A percentile compares a stretch with the other conserved stretches of the same genome.
Conservation (phyloP, 805 yeast species). For the Phaffomyces thermotolerans region DNA sequence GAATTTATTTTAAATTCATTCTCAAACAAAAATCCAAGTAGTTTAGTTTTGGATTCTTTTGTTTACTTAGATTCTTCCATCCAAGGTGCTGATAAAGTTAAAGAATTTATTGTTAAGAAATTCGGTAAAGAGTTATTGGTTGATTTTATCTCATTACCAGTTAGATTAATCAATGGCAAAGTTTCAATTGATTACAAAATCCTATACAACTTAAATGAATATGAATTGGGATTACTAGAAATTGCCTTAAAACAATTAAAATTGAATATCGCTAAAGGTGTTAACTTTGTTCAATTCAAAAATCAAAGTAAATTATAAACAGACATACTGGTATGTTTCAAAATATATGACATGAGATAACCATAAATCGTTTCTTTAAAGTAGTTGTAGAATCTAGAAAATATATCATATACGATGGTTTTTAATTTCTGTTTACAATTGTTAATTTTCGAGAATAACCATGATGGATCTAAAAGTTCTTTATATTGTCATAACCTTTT, state of each 20-base stretch:
- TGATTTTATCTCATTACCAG: slow-evolving; percentile 57
- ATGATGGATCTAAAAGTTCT: too few relatives aligned
- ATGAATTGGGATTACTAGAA: slow-evolving; percentile 49
- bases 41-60: slow-evolving; percentile 41
- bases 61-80: slow-evolving; percentile 38
- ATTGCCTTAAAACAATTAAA: slow-evolving; percentile 50
- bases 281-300: slow-evolving; percentile 32
- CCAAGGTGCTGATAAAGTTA: slow-evolving; percentile 19
- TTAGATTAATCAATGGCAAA: slow-evolving; percentile 50
- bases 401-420: too few relatives aligned
- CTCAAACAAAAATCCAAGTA: slow-evolving; percentile 9
- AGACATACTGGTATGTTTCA: neutral
- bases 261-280: slow-evolving; percentile 54
- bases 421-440: too few relatives aligned
- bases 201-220: slow-evolving; percentile 39
- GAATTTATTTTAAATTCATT: slow-evolving; percentile 24
- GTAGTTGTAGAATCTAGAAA: too few relatives aligned
- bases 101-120: slow-evolving; percentile 15
- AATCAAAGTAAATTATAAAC: slow-evolving; percentile 18
- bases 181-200: slow-evolving; percentile 47
- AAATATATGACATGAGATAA: neutral
- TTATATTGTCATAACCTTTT: too few relatives aligned
- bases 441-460: too few relatives aligned
- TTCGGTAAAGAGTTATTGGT: slow-evolving; percentile 13
- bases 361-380: too few relatives aligned